Conservation (phyloP, 2,329 filamentous ascomycete species). For the Aspergillus calidoustus region DNA sequence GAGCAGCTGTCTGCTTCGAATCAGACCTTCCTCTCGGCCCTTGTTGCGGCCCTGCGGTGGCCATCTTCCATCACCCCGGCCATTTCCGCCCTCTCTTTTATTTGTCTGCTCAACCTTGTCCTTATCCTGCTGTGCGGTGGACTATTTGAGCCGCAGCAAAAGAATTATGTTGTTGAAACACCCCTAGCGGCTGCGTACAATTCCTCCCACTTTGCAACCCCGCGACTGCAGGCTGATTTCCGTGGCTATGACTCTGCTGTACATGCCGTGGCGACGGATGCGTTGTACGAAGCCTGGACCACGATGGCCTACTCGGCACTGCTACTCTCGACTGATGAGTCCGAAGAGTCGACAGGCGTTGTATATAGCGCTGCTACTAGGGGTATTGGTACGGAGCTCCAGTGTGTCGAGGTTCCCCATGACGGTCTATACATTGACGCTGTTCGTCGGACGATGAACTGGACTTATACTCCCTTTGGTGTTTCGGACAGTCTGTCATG, state of each 20-base stretch:
- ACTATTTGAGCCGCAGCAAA: conserved; percentile 24
- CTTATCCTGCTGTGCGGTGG: conserved; percentile 26
- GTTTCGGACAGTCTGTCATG: neutral
- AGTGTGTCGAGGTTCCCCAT: neutral
- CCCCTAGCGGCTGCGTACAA: neutral
- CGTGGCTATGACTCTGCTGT: neutral
- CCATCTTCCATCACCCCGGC: conserved; percentile 11
- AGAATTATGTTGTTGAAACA: neutral
- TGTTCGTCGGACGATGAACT: neutral
- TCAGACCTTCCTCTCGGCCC: neutral
- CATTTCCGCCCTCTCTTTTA: conserved; percentile 12
- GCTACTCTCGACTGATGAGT: neutral
- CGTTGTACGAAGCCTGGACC: neutral
- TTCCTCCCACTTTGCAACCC: neutral
- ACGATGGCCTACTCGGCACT: neutral
- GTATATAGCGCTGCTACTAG: neutral
- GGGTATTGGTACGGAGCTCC: neutral
- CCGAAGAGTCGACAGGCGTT: neutral
- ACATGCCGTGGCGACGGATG: neutral
- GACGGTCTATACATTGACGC: neutral
- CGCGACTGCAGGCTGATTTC: neutral
- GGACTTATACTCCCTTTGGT: neutral
- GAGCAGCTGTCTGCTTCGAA: conserved; percentile 17
- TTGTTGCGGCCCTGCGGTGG: neutral
- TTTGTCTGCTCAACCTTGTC: conserved; percentile 13